phyloP scores from a whole-genome alignment of 805 yeast species.

The Wickerhamomyces subpelliculosus region DNA sequence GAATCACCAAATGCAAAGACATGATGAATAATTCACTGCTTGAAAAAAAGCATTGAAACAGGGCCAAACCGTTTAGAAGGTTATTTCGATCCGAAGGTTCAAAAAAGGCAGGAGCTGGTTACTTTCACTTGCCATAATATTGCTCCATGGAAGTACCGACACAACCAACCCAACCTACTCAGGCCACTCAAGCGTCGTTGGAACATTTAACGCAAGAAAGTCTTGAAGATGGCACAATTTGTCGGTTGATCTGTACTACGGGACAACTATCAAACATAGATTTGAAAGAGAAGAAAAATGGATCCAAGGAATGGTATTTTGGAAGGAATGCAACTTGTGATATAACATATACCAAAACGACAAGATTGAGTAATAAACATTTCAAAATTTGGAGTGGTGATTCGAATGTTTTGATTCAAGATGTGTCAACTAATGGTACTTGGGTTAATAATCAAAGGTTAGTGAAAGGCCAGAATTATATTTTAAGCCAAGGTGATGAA shows the following conservation, averaged over 20 bases:
- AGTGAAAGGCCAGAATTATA: conserved; percentile 71
- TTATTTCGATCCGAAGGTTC: neutral
- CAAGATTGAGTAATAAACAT: conserved; percentile 71
- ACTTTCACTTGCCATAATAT: neutral
- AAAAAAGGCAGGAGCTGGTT: neutral
- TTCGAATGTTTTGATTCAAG: conserved; percentile 43
- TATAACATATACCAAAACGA: conserved; percentile 48
- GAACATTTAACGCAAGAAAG: conserved; percentile 31
- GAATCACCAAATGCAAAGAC: neutral
- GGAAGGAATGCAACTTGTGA: conserved; percentile 72
- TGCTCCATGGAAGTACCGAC: conserved; percentile 26
- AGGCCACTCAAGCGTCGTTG: conserved; percentile 35
- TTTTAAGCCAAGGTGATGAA: conserved; percentile 88
- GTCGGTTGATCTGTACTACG: conserved; percentile 53
- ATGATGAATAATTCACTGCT: neutral
- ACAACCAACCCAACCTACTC: conserved; percentile 35
- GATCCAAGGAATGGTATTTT: conserved; percentile 50
- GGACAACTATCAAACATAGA: conserved; percentile 47
- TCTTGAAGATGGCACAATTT: conserved; percentile 36
- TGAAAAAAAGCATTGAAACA: no score
- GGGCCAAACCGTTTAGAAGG: no score
- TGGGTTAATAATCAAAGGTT: conserved; percentile 69
- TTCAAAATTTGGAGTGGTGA: conserved; percentile 62
- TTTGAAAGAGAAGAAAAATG: conserved; percentile 28
- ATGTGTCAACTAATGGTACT: conserved; percentile 89